Conservation (phyloP, 2,329 filamentous ascomycete genomes). For the Microsporum ferrugineum region DNA sequence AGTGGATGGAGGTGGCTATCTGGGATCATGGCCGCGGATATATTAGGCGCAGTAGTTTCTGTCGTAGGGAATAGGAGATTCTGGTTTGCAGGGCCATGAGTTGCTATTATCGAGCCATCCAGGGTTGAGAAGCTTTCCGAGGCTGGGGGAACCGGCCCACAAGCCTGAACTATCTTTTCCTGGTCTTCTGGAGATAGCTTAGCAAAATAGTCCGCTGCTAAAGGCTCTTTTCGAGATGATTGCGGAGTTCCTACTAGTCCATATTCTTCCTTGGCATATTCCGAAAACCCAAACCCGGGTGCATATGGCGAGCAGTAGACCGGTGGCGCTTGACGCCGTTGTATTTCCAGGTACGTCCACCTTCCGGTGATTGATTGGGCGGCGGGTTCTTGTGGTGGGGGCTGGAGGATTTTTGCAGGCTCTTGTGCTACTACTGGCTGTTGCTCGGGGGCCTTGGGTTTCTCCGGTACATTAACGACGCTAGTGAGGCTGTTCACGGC, state of each 20-base stretch:
- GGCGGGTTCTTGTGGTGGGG: conserved; percentile 1
- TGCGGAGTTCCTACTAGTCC: conserved; percentile 26
- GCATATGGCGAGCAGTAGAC: conserved; percentile 36
- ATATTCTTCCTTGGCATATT: conserved; percentile 32
- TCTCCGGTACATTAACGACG: conserved; percentile 22
- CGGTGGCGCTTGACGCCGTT: conserved; percentile 27
- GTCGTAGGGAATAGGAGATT: conserved; percentile 12
- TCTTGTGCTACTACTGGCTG: conserved; percentile 25
- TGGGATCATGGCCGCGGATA: conserved; percentile 9
- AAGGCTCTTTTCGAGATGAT: conserved; percentile 28
- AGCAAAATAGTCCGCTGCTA: conserved; percentile 34
- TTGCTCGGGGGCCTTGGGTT: conserved; percentile 30
- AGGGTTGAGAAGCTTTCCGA: conserved; percentile 14
- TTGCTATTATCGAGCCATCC: conserved; percentile 13
- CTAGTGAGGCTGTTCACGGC: conserved; percentile 30
- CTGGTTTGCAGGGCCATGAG: conserved; percentile 25
- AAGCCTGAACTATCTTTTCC: conserved; percentile 34
- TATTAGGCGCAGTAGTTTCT: conserved; percentile 19
- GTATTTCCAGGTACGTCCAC: conserved; percentile 31
- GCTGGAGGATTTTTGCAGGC: conserved; percentile 15
- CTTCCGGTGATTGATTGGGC: conserved; percentile 21
- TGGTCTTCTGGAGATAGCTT: conserved; percentile 30
- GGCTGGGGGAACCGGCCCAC: conserved; percentile 30
- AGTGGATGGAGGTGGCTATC: conserved; percentile 19
- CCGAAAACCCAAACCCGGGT: conserved; percentile 33